These are phyloP conservation scores for Citrus hindsii DNA, from an alignment of 345 rosid genomes.

Conservation along the genomic window DNA sequence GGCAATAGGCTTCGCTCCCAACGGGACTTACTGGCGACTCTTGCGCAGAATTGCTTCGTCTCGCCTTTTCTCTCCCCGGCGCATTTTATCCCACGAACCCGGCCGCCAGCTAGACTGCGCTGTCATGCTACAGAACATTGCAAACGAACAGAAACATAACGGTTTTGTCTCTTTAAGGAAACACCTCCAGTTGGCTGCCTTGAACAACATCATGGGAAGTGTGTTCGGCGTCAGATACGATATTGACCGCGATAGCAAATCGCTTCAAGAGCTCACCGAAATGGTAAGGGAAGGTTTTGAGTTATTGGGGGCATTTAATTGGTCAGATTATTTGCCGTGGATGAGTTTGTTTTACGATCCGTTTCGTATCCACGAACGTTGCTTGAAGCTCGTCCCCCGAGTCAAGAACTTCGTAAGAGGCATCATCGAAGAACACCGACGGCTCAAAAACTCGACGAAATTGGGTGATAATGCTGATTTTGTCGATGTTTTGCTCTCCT, in stretches of 20 bases:
- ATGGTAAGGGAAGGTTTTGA: constrained; percentile 87
- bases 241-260: constrained; percentile 18
- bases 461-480: constrained; percentile 47
- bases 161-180: constrained; percentile 50
- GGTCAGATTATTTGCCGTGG: constrained; percentile 79
- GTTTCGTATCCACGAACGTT: constrained; percentile 47
- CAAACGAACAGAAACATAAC: constrained; percentile 31
- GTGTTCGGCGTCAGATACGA: constrained; percentile 77
- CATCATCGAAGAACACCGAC: constrained; percentile 59
- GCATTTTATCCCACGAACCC: constrained; percentile 56
- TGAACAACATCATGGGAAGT: constrained; percentile 83
- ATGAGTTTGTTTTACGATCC: constrained; percentile 58
- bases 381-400: constrained; percentile 67
- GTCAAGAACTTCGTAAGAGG: constrained; percentile 49
- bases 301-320: constrained; percentile 77
- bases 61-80: constrained; percentile 71
- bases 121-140: constrained; percentile 40
- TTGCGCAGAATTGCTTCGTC: constrained; percentile 67
- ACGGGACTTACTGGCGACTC: constrained; percentile 82
- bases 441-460: constrained; percentile 16
- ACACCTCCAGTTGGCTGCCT: constrained; percentile 71
- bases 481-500: constrained; percentile 71
- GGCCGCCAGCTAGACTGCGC: constrained; percentile 55
- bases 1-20: constrained; percentile 93
- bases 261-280: constrained; percentile 42